These are phyloP conservation scores for Alternaria sp. DNA, from an alignment of 2,329 filamentous ascomycete species.

Conservation along the genomic window DNA sequence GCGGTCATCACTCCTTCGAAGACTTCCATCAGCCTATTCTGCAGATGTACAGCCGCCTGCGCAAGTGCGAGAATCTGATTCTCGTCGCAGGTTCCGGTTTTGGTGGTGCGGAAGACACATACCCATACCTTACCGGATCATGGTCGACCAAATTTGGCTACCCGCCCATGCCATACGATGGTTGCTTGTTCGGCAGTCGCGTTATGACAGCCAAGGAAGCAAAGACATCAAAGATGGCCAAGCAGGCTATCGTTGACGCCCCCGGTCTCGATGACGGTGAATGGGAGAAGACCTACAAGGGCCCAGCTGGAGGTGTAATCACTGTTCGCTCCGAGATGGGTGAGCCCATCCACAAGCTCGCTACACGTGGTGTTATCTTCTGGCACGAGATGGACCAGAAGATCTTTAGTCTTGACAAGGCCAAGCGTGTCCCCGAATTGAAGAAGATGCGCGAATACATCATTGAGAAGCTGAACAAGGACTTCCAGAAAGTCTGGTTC, in stretches of 20 bases:
- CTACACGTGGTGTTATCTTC: constrained; percentile 92
- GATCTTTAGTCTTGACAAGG: constrained; percentile 95
- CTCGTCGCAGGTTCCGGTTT: constrained; percentile 60
- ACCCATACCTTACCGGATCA: constrained; percentile 57
- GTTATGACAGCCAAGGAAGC: constrained; percentile 60
- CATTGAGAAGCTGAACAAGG: constrained; percentile 58
- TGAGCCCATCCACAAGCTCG: constrained; percentile 98
- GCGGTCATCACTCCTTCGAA: constrained; percentile 61
- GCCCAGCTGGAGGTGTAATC: constrained; percentile 88
- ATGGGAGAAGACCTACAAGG: constrained; percentile 63
- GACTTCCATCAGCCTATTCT: constrained; percentile 61
- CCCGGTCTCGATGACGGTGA: constrained; percentile 55
- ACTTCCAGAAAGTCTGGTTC: constrained; percentile 62
- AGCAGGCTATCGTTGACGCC: constrained; percentile 57
- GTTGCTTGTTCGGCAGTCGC: constrained; percentile 58
- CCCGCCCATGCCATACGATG: constrained; percentile 60
- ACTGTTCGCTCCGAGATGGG: constrained; percentile 99
- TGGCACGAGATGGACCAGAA: constrained; percentile 99
- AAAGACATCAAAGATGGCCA: constrained; percentile 55
- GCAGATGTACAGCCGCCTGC: constrained; percentile 56
- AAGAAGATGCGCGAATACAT: constrained; percentile 57
- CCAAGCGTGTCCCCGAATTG: constrained; percentile 59
- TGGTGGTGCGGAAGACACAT: constrained; percentile 58
- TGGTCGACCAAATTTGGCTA: constrained; percentile 57
- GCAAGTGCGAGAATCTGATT: constrained; percentile 57